Evolutionary conservation across 495 filamentous ascomycete species (phyloP), one percentile per base, ranked within the genome.

Genomic region (Penicillium mononematosum): DNA sequence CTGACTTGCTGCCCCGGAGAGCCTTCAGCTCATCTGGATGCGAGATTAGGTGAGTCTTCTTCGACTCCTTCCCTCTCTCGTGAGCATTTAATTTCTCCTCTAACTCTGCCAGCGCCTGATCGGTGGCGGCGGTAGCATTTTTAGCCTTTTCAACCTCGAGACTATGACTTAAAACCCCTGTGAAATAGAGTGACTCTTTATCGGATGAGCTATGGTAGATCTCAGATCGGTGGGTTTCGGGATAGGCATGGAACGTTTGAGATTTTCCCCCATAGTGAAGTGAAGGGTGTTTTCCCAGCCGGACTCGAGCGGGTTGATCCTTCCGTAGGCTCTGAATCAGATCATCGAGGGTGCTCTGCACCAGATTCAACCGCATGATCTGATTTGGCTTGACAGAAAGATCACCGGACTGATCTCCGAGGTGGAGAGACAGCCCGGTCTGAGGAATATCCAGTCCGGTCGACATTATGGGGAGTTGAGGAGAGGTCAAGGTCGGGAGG

Each of bases 311-410:
- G 56, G 85, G 80, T 31, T 86, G 82, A 67, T 83, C 84, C 64
- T 80, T 76, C 42, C 83, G 80, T 20, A 88, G 80, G 61, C 78
- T 83, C 59, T 82, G 79, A 55, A 91, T 85, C 70, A 92, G 82
- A 31, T 90, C 83, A 63, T 89, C 83, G 57, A 91, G 81, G 32
- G 85, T 78, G 55, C 71, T 80, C 69, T 88, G 81, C 58, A 77
- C 81, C 55, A 92, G 70, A 25, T 81, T 82, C 55, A 92, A 70
- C 58, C 85, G 85, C 75, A 92, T 84, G 53, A 80, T 74, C 67
- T 84, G 83, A 36, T 67, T 59, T 20, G 68, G 67, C 57, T 75
- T 77, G 39, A 63, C 59, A 53, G 68, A 52, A 29, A 63, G 44
- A 24, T 66, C 67, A 31, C 70, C 70, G 57, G 68, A 62, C 63